Base-by-base conservation (phyloP, 331 rosid species). In the Prunus yedoensis region DNA sequence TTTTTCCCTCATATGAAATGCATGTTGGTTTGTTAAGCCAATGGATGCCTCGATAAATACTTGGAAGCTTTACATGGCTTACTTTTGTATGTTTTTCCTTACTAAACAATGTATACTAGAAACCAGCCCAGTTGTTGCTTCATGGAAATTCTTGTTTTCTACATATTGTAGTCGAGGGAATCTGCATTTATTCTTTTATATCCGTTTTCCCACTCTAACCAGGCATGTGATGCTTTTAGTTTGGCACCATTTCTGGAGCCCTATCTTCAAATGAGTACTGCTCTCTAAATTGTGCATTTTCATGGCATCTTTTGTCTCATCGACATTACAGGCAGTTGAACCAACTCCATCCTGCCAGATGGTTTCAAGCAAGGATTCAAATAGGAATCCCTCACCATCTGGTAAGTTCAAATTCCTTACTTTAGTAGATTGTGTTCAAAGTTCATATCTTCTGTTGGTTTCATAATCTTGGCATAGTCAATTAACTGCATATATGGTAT, bases 251-350 rank as follows among this genome's bases (percentile, higher is more conserved):
- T 8, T 32, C 49, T 32, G 60, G 17, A 14, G 21, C 18, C 13
- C 13, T 27, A 28, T 52, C 53, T 71, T 74, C 63, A 49, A 69
- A 59, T 54, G 59, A 47, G 59, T 50, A 54, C 35, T 74, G 49
- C 80, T 53, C 62, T 68, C 70, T 58, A 71, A 71, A 58, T 53
- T 84, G 41, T 81, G 51, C 52, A 77, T 38, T 78, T 74, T 74
- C 76, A 56, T 69, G 57, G 43, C 57, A 32, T 72, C 57, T 74
- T 78, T 51, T 74, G 56, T 75, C 75, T 65, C 73, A 35, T 83
- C 61, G 61, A 35, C 71, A 46, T 79, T 81, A 79, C 83, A 94
- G 98, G 66, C 82, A 46, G 81, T 83, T 60, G 90, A 87, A 77
- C 84, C 88, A 77, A 83, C 89, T 85, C 75, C 91, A 49, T 78